phyloP scores from a whole-genome alignment of 345 rosid genomes.

The Gossypium arboreum region DNA sequence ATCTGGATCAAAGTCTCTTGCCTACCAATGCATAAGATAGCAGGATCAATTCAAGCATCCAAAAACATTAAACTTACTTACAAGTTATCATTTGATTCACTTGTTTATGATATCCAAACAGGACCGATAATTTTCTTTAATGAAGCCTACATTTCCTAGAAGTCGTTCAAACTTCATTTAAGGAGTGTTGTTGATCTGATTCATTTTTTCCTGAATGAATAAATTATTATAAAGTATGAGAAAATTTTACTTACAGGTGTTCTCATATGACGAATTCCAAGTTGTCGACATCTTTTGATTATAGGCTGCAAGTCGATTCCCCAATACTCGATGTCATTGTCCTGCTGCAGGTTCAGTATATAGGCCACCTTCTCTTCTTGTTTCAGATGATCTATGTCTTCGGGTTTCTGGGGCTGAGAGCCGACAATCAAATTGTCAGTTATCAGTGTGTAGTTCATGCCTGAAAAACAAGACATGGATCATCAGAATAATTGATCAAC shows the following conservation, averaged over 20 bases:
- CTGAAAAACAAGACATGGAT: constrained; percentile 36
- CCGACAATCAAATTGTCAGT: constrained; percentile 77
- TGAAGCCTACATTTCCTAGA: background rate
- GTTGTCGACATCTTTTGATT: constrained; percentile 43
- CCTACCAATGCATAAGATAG: constrained; percentile 33
- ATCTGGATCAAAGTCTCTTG: constrained; percentile 80
- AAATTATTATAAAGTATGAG: background rate
- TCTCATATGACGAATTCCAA: constrained; percentile 77
- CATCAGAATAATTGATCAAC: constrained; percentile 14
- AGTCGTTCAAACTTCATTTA: background rate
- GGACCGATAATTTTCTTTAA: background rate
- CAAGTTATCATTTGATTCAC: background rate
- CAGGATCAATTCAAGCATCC: background rate
- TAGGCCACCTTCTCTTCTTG: constrained; percentile 73
- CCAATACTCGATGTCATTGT: constrained; percentile 80
- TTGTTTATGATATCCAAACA: background rate
- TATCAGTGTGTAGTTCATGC: constrained; percentile 87
- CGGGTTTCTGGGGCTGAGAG: constrained; percentile 85
- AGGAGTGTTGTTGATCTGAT: background rate
- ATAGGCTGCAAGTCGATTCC: constrained; percentile 61
- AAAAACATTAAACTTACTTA: background rate
- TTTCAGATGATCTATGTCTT: constrained; percentile 76
- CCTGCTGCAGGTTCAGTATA: constrained; percentile 88
- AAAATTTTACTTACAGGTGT: constrained; percentile 60
- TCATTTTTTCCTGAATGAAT: background rate